Base-by-base conservation (phyloP, 1,284 basidiomycete species). In the Vanrija sp. region DNA sequence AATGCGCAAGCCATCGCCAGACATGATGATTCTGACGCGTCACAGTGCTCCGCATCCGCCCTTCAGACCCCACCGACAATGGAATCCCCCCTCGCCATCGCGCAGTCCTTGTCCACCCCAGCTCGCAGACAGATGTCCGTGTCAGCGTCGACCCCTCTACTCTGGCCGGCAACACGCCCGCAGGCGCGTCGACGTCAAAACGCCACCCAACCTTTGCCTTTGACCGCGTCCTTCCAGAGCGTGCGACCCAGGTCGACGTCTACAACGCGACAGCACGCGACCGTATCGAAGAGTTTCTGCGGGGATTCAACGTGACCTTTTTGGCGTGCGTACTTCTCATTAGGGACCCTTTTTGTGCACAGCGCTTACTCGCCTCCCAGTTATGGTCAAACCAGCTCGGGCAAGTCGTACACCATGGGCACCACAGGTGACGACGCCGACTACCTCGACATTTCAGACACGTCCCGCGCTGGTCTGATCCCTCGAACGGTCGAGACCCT, bases 241-340 rank as follows among this genome's bases (percentile, higher is more conserved):
- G 84, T 38, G 84, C 89, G 36, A 86, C 85, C 0, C 95, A 98
- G 72, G 82, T 85, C 72, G 83, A 86, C 36, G 82, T 98, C 62
- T 98, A 90, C 75, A 84, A 85, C 38, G 81, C 83, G 6, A 89
- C 89, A 22, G 89, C 92, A 6, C 83, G 85, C 54, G 87, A 90
- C 22, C 85, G 96, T 62, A 83, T 98, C 59, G 85, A 87, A 25
- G 88, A 89, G 60, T 98, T 98, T 75, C 72, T 97, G 44, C 90
- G 94, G 67, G 95, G 95, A 12, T 95, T 93, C 78, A 98, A 98
- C 77, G 95, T 93, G 60, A 98, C 96, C 37, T 88, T 98, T 59
- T 83, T 98, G 57, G 95, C 95, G 49, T 98, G 49, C 68, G 75
- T 68, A 9, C 35, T 16, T n/a, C 18, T 19, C 23, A 19, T 14